Evolutionary conservation across 2,329 filamentous ascomycete species (phyloP).

Genomic region (Pseudovirgaria hyperparasitica): DNA sequence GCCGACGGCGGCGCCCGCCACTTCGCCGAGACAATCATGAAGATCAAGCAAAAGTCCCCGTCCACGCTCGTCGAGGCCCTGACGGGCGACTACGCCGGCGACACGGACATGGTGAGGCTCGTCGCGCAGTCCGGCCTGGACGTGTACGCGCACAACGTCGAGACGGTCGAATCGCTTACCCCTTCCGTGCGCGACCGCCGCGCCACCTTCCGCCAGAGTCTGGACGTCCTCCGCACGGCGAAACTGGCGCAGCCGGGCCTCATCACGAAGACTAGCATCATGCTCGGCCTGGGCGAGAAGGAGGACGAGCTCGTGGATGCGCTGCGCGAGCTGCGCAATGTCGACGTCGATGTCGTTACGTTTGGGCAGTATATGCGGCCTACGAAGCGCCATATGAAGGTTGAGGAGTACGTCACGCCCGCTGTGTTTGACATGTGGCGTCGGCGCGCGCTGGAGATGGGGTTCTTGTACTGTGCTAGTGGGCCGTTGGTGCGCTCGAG

Average conservation of each 20-base stretch:
- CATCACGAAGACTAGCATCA: slow-evolving; percentile 98
- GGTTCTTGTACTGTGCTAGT: slow-evolving; percentile 91
- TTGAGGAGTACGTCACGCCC: slow-evolving; percentile 88
- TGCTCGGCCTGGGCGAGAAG: slow-evolving; percentile 89
- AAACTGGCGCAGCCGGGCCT: slow-evolving; percentile 65
- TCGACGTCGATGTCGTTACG: slow-evolving; percentile 84
- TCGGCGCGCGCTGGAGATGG: slow-evolving; percentile 79
- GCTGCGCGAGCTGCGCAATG: slow-evolving; percentile 64
- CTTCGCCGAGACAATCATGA: slow-evolving; percentile 86
- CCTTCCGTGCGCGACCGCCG: slow-evolving; percentile 81
- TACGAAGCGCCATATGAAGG: slow-evolving; percentile 94
- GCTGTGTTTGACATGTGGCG: slow-evolving; percentile 87
- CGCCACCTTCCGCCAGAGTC: slow-evolving; percentile 76
- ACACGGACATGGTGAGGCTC: slow-evolving; percentile 73
- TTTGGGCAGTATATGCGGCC: slow-evolving; percentile 99
- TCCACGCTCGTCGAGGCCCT: slow-evolving; percentile 69
- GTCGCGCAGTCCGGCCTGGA: slow-evolving; percentile 84
- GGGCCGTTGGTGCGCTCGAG: slow-evolving; percentile 87
- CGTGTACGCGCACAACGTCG: slow-evolving; percentile 94
- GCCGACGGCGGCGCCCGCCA: slow-evolving; percentile 78
- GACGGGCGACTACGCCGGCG: slow-evolving; percentile 77
- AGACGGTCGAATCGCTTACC: slow-evolving; percentile 85
- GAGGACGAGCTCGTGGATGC: slow-evolving; percentile 76
- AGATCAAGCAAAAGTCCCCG: slow-evolving; percentile 67
- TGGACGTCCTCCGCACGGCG: slow-evolving; percentile 66